These are phyloP conservation scores for Colletotrichum costaricense DNA, from an alignment of 2,329 filamentous ascomycete species.

Conservation along the genomic window DNA sequence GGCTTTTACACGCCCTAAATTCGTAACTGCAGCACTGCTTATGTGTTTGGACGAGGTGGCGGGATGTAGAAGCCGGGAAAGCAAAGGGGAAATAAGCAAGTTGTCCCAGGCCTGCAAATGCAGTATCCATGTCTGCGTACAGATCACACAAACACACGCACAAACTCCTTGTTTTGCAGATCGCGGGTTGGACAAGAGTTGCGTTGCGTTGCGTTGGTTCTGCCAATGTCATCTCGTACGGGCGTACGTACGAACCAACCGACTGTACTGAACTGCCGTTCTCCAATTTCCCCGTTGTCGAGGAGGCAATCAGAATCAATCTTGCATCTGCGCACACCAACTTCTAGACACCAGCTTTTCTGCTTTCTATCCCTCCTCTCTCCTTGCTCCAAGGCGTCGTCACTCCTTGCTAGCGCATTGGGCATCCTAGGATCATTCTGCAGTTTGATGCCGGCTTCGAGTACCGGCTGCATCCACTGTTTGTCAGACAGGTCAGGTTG, in stretches of 20 bases:
- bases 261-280: neutral
- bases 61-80: neutral
- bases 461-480: slow-evolving; percentile 11
- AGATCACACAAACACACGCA: slow-evolving; percentile 5
- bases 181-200: slow-evolving; percentile 10
- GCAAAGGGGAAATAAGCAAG: neutral
- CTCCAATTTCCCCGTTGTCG: neutral
- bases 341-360: neutral
- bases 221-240: neutral
- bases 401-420: neutral
- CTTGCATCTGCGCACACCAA: neutral
- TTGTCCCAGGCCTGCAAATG: slow-evolving; percentile 7
- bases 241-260: neutral
- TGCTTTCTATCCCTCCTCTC: neutral
- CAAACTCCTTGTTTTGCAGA: slow-evolving; percentile 25
- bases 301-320: neutral
- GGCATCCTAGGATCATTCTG: neutral
- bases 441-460: neutral
- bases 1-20: neutral
- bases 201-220: neutral
- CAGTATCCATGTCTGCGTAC: slow-evolving; percentile 13
- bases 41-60: neutral
- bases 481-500: neutral
- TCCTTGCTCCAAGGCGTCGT: slow-evolving; percentile 1
- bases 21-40: neutral